phyloP scores from a whole-genome alignment of 306 rosid genomes.

The Pueraria montana region DNA sequence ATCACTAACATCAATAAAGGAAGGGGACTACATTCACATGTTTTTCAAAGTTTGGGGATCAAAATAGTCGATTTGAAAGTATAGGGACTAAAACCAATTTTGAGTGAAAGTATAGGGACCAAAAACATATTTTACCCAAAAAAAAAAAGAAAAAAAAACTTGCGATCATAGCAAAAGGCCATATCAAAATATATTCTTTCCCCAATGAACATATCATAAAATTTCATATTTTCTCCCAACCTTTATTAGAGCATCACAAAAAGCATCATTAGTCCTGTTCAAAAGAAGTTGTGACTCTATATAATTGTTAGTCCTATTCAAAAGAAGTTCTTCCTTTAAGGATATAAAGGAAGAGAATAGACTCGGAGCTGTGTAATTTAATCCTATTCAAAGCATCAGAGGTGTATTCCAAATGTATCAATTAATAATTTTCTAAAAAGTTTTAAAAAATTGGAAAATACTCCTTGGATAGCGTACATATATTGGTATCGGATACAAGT shows the following conservation, averaged over 20 bases:
- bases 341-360: not conserved
- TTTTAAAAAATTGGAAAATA: not conserved
- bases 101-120: no score
- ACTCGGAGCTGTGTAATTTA: not conserved
- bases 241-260: not conserved
- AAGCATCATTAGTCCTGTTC: not conserved
- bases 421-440: not conserved
- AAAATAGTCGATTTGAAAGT: no score
- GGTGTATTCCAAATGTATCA: not conserved
- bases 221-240: not conserved
- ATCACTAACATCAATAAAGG: no score
- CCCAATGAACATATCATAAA: not conserved
- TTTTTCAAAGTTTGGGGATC: no score
- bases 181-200: not conserved
- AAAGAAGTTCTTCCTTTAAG: no score
- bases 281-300: not conserved
- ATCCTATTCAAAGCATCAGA: not conserved
- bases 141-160: not conserved
- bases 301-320: not conserved
- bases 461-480: not conserved
- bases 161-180: not conserved
- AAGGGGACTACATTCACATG: no score
- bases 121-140: no score
- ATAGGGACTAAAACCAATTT: no score
- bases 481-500: not conserved